Evolutionary conservation across 2,329 filamentous ascomycete genomes (phyloP), one percentile per base, ranked within the genome.

Genomic region (Ascochyta rabiei): DNA sequence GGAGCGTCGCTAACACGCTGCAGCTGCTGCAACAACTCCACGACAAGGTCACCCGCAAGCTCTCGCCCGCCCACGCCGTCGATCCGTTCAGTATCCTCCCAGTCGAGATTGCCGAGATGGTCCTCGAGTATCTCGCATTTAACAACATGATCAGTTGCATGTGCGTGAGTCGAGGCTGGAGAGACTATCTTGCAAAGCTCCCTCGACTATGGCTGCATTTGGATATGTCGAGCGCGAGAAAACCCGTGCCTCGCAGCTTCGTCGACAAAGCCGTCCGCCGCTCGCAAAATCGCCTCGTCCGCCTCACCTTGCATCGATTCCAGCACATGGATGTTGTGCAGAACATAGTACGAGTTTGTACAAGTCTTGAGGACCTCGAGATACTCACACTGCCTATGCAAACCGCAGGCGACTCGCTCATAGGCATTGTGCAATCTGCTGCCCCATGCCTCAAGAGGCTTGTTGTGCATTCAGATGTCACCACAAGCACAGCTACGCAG

Each of bases 151-250:
- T 82, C 72, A 82, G 75, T 35, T 79, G 81, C 41, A 76, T 83
- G 39, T 77, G 81, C 7, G 84, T 87, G 2, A 86, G 80, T 33
- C 82, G 79, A 67, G 72, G 74, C 42, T 88, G 85, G 85, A 73
- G 77, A 10, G 70, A 66, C n/a, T 80, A 84, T 39, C 74, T 86
- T 0, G 71, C 69, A 9, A 79, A 78, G 4, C 67, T 79, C 23
- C 75, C 77, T 0, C 70, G 71, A 8, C 72, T 84, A 1, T 85
- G 84, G 82, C 75, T 73, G 53, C 70, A 81, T 53, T 69, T 87
- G 10, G 83, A 86, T 58, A 75, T 87, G 8, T 78, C 77, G 2
- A 68, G 67, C 3, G 79, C 81, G 6, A 73, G 67, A 24, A 74
- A 68, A 57, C 72, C 73, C 3, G 77, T 85, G 3, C 66, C 65